Percentiles rank a stretch among this genome's conserved stretches.
phyloP scores from a whole-genome alignment of 805 yeast genomes.

The Candida chauliodis region DNA sequence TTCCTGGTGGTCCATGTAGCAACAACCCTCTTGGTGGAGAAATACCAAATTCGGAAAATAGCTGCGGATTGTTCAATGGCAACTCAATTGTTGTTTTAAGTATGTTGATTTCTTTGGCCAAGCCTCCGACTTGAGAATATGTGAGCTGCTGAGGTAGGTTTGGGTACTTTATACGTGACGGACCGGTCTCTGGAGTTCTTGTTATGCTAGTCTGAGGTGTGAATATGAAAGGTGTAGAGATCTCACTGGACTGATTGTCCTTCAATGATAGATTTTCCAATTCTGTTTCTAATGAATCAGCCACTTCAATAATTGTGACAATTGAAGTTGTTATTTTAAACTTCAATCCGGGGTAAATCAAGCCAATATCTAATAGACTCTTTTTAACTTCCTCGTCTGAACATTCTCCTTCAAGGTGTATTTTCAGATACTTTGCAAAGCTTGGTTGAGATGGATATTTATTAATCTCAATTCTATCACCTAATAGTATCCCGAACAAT shows the following conservation, averaged over 20 bases:
- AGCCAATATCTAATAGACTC: slow-evolving; percentile 50
- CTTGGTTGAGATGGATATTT: slow-evolving; percentile 49
- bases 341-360: slow-evolving; percentile 56
- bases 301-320: slow-evolving; percentile 26
- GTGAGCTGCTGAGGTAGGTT: slow-evolving; percentile 39
- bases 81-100: slow-evolving; percentile 69
- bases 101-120: slow-evolving; percentile 55
- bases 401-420: not conserved
- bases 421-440: slow-evolving; percentile 16
- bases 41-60: slow-evolving; percentile 82
- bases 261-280: slow-evolving; percentile 33
- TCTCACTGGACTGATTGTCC: slow-evolving; percentile 15
- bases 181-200: slow-evolving; percentile 8
- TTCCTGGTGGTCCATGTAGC: slow-evolving; percentile 95
- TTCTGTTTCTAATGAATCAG: slow-evolving; percentile 30
- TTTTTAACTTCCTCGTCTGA: slow-evolving; percentile 30
- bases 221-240: slow-evolving; percentile 49
- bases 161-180: slow-evolving; percentile 35
- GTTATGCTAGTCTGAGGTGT: not conserved
- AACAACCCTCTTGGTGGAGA: slow-evolving; percentile 92
- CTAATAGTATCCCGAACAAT: slow-evolving; percentile 41
- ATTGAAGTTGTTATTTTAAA: slow-evolving; percentile 9
- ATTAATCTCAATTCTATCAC: slow-evolving; percentile 46
- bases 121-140: slow-evolving; percentile 74
- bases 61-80: slow-evolving; percentile 73